Base-by-base conservation (phyloP, 2,329 filamentous ascomycete genomes). In the Penicillium sp. region DNA sequence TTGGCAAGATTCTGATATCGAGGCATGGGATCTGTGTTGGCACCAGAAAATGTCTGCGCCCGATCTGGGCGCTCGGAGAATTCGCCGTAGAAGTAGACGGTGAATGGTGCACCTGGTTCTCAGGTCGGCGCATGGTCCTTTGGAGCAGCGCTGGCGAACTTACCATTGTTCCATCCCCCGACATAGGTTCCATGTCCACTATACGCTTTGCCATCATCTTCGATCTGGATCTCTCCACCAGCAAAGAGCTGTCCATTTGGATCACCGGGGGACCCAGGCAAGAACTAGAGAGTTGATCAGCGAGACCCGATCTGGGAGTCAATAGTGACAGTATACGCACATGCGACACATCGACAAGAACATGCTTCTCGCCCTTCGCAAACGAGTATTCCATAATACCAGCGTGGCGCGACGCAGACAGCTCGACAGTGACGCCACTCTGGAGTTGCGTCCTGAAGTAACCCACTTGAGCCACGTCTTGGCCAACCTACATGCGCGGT, bases 361-460 rank as follows among this genome's bases (percentile, higher is more conserved):
- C 76, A 33, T 84, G 69, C 78, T 82, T 58, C 58, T 74, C 51
- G 54, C 63, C 19, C 53, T 57, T 26, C 1, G 79, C 77, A 44
- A 86, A 86, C 0, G 71, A 78, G 54, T 85, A 83, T 17, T 75
- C 72, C 56, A 84, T 83, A 3, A 86, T 63, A 1, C 80, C 78
- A 1, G 79, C 71, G 51, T 79, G 80, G n/a, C 80, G 74, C 0
- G 80, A 74, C 1, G 76, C 73, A 0, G 83, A 85, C 71, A 84
- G 80, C 49, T 85, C 80, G 2, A 76, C 75, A n/a, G 71, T 66
- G 35, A 85, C 71, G 1, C 76, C 76, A 29, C 70, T 76, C 41
- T 75, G 67, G 31, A 86, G 61, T 0, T 71, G 76, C 32, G 85
- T 73, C 33, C 73, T 74, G 56, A 84, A 86, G 47, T 81, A 80